A percentile compares a stretch with the other conserved stretches of the same genome.
These are phyloP conservation scores for Medicago truncatula DNA, from an alignment of 306 rosid genomes.

Conservation along the genomic window DNA sequence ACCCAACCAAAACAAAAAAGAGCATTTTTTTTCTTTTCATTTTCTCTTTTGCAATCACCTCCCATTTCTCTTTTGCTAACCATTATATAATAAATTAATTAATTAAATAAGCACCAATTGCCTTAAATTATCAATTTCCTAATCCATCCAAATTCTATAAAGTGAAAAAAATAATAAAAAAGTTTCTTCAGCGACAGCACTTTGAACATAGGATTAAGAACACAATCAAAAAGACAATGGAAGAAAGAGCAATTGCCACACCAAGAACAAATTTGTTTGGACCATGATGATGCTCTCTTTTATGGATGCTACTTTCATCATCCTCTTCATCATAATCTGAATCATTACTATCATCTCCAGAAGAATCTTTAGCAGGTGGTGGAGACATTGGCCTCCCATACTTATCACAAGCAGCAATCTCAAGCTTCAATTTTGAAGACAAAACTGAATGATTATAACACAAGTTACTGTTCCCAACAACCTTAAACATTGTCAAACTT, in stretches of 20 bases:
- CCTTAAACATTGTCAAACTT: slow-evolving; percentile 57
- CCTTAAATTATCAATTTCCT: slow-evolving; percentile 42
- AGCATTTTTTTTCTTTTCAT: neutral
- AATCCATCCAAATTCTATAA: slow-evolving; percentile 43
- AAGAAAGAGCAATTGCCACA: slow-evolving; percentile 84
- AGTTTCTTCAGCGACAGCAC: slow-evolving; percentile 66
- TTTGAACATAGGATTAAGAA: slow-evolving; percentile 73
- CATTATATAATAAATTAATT: slow-evolving; percentile 20
- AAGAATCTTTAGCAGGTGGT: slow-evolving; percentile 62
- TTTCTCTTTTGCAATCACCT: neutral
- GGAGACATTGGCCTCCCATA: slow-evolving; percentile 84
- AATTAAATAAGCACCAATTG: slow-evolving; percentile 26
- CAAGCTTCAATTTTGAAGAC: slow-evolving; percentile 79
- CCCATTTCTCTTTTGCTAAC: slow-evolving; percentile 17
- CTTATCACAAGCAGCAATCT: slow-evolving; percentile 80
- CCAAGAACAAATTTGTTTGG: slow-evolving; percentile 90
- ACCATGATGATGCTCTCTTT: slow-evolving; percentile 64
- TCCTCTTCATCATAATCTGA: slow-evolving; percentile 51
- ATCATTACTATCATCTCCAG: slow-evolving; percentile 43
- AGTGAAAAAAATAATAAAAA: neutral
- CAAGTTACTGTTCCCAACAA: slow-evolving; percentile 68
- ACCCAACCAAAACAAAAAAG: neutral
- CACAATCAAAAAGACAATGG: slow-evolving; percentile 76
- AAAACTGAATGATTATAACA: slow-evolving; percentile 76
- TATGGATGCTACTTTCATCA: slow-evolving; percentile 42